Conservation (phyloP, 2,329 filamentous ascomycete species). For the Botrytis aclada region DNA sequence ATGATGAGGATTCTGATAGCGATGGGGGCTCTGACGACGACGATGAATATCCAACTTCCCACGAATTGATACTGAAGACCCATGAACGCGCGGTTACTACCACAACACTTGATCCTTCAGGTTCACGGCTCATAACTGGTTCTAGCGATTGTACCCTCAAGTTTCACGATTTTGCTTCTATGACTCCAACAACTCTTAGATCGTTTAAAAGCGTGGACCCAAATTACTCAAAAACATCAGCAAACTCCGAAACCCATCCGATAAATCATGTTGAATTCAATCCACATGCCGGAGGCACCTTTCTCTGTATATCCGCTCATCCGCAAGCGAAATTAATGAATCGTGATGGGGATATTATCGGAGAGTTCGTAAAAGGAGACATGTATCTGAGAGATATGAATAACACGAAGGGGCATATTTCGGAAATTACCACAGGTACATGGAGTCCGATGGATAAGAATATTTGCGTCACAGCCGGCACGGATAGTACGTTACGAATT, state of each 20-base stretch:
- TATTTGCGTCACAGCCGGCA: constrained; percentile 83
- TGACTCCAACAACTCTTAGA: constrained; percentile 91
- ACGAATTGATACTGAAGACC: constrained; percentile 89
- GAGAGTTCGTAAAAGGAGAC: constrained; percentile 93
- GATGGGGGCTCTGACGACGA: constrained; percentile 66
- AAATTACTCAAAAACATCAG: constrained; percentile 67
- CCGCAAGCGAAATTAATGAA: constrained; percentile 87
- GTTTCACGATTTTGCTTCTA: constrained; percentile 89
- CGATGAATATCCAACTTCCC: constrained; percentile 87
- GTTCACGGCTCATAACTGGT: constrained; percentile 81
- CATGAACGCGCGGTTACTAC: constrained; percentile 86
- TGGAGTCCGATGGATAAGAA: constrained; percentile 90
- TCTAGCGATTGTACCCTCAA: constrained; percentile 90
- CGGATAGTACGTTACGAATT: constrained; percentile 91
- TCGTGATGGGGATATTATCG: constrained; percentile 80
- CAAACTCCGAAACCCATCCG: constrained; percentile 78
- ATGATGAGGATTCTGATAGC: constrained; percentile 48
- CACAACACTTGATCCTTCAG: constrained; percentile 78
- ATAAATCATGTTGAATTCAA: constrained; percentile 87
- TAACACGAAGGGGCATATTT: constrained; percentile 94
- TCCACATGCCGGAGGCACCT: constrained; percentile 70
- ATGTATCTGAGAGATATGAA: constrained; percentile 98
- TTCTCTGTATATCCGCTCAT: constrained; percentile 85
- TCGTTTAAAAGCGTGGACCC: constrained; percentile 93
- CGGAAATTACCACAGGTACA: constrained; percentile 81